Conservation (phyloP, 331 rosid genomes). For the Erythrophleum ivorense region DNA sequence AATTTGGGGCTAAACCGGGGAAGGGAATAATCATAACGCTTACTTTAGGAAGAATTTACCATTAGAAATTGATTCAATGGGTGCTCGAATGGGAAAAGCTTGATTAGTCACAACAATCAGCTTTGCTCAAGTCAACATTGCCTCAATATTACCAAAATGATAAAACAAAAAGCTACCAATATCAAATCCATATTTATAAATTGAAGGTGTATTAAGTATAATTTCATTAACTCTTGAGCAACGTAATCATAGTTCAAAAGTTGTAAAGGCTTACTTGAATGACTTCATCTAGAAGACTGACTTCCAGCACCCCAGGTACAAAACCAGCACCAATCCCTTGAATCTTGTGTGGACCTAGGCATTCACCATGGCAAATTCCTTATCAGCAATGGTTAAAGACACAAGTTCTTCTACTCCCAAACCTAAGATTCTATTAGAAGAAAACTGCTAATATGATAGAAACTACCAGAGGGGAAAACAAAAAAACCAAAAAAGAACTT, state of each 20-base stretch:
- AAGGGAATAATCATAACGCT: conserved; percentile 17
- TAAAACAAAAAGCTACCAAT: not conserved
- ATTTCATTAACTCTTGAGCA: conserved; percentile 17
- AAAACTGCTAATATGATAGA: not conserved
- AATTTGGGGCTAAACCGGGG: not conserved
- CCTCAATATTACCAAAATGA: conserved; percentile 25
- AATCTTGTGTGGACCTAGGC: conserved; percentile 76
- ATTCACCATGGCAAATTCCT: conserved; percentile 21
- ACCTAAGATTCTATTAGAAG: not conserved
- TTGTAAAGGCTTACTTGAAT: conserved; percentile 59
- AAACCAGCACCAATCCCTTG: conserved; percentile 91
- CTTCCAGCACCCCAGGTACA: conserved; percentile 68
- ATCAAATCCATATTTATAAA: not conserved
- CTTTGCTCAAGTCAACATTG: not conserved
- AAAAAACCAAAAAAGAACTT: conserved; percentile 6
- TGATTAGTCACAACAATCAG: not conserved
- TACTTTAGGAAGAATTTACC: not conserved
- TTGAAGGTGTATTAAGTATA: not conserved
- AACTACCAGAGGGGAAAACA: conserved; percentile 12
- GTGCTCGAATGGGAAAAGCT: conserved; percentile 25
- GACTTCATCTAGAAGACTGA: conserved; percentile 60
- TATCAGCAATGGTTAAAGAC: conserved; percentile 28
- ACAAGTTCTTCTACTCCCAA: not conserved
- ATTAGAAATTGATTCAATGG: conserved; percentile 17
- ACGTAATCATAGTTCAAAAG: conserved; percentile 23